Evolutionary conservation across 2,329 filamentous ascomycete species (phyloP), one percentile per base, ranked within the genome.

Genomic region (Chlorencoelia australis): DNA sequence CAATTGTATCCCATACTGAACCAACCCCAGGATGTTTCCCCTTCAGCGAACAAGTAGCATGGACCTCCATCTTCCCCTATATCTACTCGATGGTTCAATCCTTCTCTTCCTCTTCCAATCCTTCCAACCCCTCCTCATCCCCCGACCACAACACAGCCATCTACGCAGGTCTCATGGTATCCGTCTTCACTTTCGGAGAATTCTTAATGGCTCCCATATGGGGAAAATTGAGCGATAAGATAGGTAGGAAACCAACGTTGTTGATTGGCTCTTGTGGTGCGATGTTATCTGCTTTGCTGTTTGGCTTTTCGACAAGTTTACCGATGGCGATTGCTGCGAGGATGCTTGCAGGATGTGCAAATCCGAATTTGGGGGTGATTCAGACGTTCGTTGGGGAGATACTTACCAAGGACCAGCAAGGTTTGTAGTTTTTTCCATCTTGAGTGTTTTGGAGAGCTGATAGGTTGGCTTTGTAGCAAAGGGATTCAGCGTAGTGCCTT

Each of bases 41-140:
- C 13, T 16, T 41, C 5, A n/a, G 28, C 66, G 88, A 95, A 59
- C 88, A 88, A 34, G 94, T 95, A 58, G 88, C 88, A 4, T 95
- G 94, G 69, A 94, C 94, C 84, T 94, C 86, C 33, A 94, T 94
- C 50, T 94, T 95, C 57, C 88, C 88, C 1, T 95, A 95, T 60
- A 86, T 91, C 50, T 94, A 94, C 66, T 87, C 82, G 66, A 94
- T 95, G 88, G 81, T 95, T 47, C 71, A 85, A 54, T 84, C 84
- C 40, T 94, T 95, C 61, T 69, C 83, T 55, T 79, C 91, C 56
- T 84, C 86, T 93, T 11, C 21, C n/a, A n/a, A n/a, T n/a, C n/a
- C n/a, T n/a, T n/a, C n/a, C n/a, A n/a, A n/a, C n/a, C n/a, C n/a
- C n/a, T 24, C 21, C 7, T 24, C 21, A 9, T 25, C 22, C 22